A percentile compares a stretch with the other conserved stretches of the same genome.
phyloP scores from a whole-genome alignment of 805 yeast genomes.

The Spencermartinsiella europaea region DNA sequence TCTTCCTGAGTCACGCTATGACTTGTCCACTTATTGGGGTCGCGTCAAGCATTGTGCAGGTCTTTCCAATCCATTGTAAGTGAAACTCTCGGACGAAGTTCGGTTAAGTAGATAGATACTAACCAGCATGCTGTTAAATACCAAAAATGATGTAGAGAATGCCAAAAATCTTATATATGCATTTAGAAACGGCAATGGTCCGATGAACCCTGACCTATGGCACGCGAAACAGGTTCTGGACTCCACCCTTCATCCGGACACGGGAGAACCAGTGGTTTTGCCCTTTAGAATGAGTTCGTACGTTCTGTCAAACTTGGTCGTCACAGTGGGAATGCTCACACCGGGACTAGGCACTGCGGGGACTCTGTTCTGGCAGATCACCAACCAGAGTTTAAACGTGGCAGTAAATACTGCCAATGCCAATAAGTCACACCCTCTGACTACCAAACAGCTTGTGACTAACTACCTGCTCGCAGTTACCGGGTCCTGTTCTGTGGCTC shows the following conservation, averaged over 20 bases:
- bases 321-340: constrained; percentile 96
- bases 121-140: constrained; percentile 55
- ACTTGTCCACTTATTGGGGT: constrained; percentile 82
- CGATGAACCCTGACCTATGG: constrained; percentile 83
- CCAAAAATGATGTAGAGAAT: constrained; percentile 52
- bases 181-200: constrained; percentile 63
- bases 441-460: constrained; percentile 68
- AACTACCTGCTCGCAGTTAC: constrained; percentile 85
- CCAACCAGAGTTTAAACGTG: constrained; percentile 93
- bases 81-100: too few species aligned
- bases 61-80: constrained; percentile 68
- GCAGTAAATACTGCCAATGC: constrained; percentile 96
- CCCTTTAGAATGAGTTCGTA: constrained; percentile 98
- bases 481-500: constrained; percentile 92
- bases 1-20: constrained; percentile 75
- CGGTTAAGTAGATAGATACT: too few species aligned
- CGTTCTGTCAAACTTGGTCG: constrained; percentile 88
- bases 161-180: constrained; percentile 66
- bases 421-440: constrained; percentile 87
- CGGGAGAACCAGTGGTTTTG: constrained; percentile 83
- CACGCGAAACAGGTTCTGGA: constrained; percentile 79
- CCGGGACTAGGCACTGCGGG: constrained; percentile 89
- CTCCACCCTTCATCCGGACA: constrained; percentile 94
- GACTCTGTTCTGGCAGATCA: constrained; percentile 95
- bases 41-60: constrained; percentile 92